A percentile compares a stretch with the other conserved stretches of the same genome.
Conservation (phyloP, 306 rosid genomes). For the Cicer judaicum region DNA sequence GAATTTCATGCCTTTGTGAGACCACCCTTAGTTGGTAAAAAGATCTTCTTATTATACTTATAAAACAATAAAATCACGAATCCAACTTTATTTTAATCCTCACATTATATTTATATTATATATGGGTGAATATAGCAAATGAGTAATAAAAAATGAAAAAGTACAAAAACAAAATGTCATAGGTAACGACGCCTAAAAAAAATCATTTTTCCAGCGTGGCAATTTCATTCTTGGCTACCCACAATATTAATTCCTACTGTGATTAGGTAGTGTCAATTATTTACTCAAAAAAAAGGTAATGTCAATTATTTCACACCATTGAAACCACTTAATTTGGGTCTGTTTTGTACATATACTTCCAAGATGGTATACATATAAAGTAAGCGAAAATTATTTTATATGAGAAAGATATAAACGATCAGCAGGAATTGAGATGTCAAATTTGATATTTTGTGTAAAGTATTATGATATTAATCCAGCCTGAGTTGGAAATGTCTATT, state of each 20-base stretch:
- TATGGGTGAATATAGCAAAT: neutral
- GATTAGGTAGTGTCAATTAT: conserved; percentile 46
- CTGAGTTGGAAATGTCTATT: conserved; percentile 38
- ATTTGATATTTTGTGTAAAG: conserved; percentile 36
- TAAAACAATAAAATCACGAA: conserved; percentile 3
- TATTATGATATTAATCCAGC: conserved; percentile 26
- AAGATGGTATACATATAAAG: conserved; percentile 37
- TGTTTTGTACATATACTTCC: conserved; percentile 27
- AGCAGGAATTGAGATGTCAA: conserved; percentile 21
- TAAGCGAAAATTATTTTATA: conserved; percentile 22
- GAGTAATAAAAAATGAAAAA: neutral
- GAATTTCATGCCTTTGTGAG: no score
- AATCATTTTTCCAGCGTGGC: conserved; percentile 34
- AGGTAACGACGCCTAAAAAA: conserved; percentile 20
- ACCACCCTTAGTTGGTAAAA: no score
- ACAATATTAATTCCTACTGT: conserved; percentile 34
- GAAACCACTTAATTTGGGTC: conserved; percentile 39
- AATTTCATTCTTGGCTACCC: conserved; percentile 26
- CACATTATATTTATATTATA: neutral
- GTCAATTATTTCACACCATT: conserved; percentile 43
- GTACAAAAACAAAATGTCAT: conserved; percentile 28
- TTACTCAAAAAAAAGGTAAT: neutral
- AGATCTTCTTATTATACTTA: no score
- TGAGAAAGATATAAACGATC: conserved; percentile 38
- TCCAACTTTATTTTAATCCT: neutral